phyloP scores from a whole-genome alignment of 2,329 filamentous ascomycete species.

The Colletotrichum tabaci region DNA sequence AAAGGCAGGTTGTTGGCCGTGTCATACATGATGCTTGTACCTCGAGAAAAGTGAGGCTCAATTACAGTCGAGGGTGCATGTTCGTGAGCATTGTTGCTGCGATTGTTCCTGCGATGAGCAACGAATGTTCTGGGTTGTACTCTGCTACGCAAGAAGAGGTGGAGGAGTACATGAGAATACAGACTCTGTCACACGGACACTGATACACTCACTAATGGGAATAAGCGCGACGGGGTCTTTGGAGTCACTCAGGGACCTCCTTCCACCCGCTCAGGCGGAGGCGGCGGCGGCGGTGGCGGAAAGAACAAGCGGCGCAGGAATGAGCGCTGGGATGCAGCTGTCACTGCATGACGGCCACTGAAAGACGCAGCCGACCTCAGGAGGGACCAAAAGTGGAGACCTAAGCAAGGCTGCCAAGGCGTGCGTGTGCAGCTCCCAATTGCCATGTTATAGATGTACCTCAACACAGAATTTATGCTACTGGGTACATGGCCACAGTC shows the following conservation, averaged over 20 bases:
- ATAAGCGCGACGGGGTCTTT: not conserved
- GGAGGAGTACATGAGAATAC: not conserved
- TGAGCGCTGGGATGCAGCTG: slow-evolving; percentile 26
- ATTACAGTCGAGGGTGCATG: not conserved
- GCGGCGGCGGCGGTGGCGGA: not conserved
- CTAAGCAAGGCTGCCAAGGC: slow-evolving; percentile 34
- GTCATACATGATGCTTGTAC: no score
- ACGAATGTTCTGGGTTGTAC: not conserved
- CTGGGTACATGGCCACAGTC: not conserved
- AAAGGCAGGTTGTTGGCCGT: no score
- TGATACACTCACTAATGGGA: not conserved
- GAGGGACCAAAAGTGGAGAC: slow-evolving; percentile 1
- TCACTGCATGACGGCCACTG: not conserved
- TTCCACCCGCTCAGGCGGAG: not conserved
- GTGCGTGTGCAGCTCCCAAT: slow-evolving; percentile 15
- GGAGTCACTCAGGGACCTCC: slow-evolving; percentile 7
- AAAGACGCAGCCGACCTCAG: slow-evolving; percentile 5
- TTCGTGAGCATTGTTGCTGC: not conserved
- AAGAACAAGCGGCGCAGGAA: not conserved
- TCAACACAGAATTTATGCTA: not conserved
- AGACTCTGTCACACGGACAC: not conserved
- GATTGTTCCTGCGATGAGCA: not conserved
- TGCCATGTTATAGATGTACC: not conserved
- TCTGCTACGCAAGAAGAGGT: not conserved
- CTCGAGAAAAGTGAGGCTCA: not conserved